Conservation (phyloP, 192 early-diverging fungal species). For the Gigaspora rosea region DNA sequence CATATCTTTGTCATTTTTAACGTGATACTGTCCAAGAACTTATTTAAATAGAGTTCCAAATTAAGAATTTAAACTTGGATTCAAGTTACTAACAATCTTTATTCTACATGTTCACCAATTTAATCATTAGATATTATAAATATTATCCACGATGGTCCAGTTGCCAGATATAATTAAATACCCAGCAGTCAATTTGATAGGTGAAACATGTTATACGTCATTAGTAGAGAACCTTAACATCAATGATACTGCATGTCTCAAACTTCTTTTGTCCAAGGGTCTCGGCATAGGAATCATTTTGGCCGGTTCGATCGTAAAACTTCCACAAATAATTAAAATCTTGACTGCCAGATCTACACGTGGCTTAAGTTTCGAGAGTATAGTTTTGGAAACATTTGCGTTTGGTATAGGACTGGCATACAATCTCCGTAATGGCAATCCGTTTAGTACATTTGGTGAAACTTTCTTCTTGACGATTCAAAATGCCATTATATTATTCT, state of each 20-base stretch:
- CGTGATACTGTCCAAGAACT: no score
- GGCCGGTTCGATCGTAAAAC: conserved; percentile 90
- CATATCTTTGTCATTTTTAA: no score
- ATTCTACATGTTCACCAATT: no score
- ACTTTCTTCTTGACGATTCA: conserved; percentile 81
- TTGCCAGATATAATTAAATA: conserved; percentile 65
- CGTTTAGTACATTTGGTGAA: conserved; percentile 90
- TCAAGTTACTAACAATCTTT: no score
- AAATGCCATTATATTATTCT: conserved; percentile 74
- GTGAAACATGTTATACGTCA: conserved; percentile 74
- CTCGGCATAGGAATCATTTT: conserved; percentile 94
- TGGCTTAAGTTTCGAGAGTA: conserved; percentile 80
- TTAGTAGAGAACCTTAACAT: conserved; percentile 74
- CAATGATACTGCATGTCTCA: conserved; percentile 70
- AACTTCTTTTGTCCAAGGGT: conserved; percentile 83
- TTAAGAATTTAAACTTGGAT: no score
- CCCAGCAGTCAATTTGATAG: conserved; percentile 73
- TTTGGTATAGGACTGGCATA: conserved; percentile 82
- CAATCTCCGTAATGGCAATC: conserved; percentile 79
- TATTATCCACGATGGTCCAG: not conserved
- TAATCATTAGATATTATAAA: no score
- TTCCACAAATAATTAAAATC: conserved; percentile 97
- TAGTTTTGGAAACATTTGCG: conserved; percentile 82
- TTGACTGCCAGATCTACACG: conserved; percentile 63
- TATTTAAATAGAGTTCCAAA: no score